phyloP scores from a whole-genome alignment of 139 green algal species.

The Yamagishiella unicocca region DNA sequence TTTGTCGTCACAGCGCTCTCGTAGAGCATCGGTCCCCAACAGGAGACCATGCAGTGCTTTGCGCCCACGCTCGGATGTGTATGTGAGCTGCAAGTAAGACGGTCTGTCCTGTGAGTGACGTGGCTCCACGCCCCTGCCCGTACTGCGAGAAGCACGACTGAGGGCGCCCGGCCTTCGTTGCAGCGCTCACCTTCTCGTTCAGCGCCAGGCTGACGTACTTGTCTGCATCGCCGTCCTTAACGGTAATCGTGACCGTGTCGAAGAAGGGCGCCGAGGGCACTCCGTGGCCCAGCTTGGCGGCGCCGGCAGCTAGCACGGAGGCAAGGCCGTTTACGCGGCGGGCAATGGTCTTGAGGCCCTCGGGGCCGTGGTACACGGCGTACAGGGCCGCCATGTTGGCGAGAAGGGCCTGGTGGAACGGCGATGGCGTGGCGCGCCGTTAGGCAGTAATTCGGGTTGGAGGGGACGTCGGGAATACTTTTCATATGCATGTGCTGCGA shows the following conservation, averaged over 20 bases:
- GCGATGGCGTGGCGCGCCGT: too few relatives aligned
- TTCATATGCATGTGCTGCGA: too few relatives aligned
- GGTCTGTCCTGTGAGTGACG: too few relatives aligned
- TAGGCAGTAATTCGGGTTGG: too few relatives aligned
- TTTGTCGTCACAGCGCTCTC: too few relatives aligned
- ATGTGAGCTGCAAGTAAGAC: too few relatives aligned
- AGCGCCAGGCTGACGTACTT: slow-evolving; percentile 61
- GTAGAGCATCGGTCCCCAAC: too few relatives aligned
- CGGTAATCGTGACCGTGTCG: slow-evolving; percentile 91
- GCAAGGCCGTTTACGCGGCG: slow-evolving; percentile 90
- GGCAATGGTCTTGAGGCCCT: slow-evolving; percentile 94
- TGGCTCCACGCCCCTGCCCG: too few relatives aligned
- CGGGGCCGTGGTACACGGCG: slow-evolving; percentile 97
- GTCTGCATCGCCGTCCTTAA: slow-evolving; percentile 64
- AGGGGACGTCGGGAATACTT: not conserved
- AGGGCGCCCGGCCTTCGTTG: too few relatives aligned
- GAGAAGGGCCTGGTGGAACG: slow-evolving; percentile 85
- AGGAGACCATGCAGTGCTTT: too few relatives aligned
- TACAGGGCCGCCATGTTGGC: slow-evolving; percentile 99
- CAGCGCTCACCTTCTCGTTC: slow-evolving; percentile 39
- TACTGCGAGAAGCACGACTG: too few relatives aligned
- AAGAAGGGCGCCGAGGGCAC: slow-evolving; percentile 86
- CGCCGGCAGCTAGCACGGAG: slow-evolving; percentile 86
- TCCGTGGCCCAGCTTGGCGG: slow-evolving; percentile 81
- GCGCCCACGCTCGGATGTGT: too few relatives aligned